Base-by-base conservation (phyloP, 73 alveolate species). In the Paramecium biaurelia region DNA sequence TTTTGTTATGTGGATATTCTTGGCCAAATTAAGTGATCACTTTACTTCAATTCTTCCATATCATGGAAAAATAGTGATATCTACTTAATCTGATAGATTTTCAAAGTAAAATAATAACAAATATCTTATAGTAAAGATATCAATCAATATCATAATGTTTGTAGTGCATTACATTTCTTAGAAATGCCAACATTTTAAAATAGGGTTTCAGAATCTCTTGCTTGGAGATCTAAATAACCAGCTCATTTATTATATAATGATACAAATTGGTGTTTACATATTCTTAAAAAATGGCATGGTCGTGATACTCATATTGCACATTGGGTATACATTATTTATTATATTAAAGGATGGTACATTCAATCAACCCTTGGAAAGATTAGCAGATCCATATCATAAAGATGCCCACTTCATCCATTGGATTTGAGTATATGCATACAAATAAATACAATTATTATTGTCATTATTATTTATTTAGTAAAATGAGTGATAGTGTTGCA, bases 301-400 rank as follows among this genome's bases (percentile, higher is more conserved):
- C 84, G 45, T 26, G 32, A 38, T 11, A 20, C 45, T 18, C 58
- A 38, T 37, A 72, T 20, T 34, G 86, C 35, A 10, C 38, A 37
- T 35, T 72, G 56, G 59, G 56, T 32, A 38, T 34, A 35, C 35
- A 14, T 38, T 30, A 10, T n/a, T 12, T 20, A 15, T n/a, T 6
- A 24, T n/a, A 35, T 10, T 43, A 42, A 0, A 79, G 70, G 30
- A 79, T 79, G 90, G 56, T 43, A 89, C 94, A 45, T 82, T 70
- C 72, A 89, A 89, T 89, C 70, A 70, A 82, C 94, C 94, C 56
- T 42, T 89, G 57, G 68, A 70, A 57, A 89, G 94, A 89, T 89
- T 89, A 38, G 94, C 94, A 30, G 94, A 89, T 26, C 94, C 94
- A 70, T 49, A 70, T 24, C 94, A 89, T 56, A 89, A 89, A 42